Evolutionary conservation across 2,329 filamentous ascomycete species (phyloP).

Genomic region (Pestalotiopsis sp.): DNA sequence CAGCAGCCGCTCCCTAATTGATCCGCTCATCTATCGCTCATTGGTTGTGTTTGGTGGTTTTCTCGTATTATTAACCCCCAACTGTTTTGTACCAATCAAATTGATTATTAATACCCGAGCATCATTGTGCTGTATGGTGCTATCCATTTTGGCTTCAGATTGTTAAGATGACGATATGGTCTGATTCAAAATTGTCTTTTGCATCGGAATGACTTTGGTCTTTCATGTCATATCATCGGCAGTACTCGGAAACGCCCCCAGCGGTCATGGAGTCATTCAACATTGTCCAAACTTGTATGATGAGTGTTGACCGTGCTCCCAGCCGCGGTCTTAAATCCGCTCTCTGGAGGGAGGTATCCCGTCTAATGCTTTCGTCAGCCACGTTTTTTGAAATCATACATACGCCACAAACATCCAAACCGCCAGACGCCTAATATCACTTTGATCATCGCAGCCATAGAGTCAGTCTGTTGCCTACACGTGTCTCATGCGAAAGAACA

Average conservation of each 20-base stretch:
- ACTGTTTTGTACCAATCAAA: not conserved
- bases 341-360: not conserved
- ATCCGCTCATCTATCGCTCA: not conserved
- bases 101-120: not conserved
- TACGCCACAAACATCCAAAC: no score
- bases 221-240: not conserved
- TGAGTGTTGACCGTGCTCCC: not conserved
- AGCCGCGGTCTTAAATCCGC: not conserved
- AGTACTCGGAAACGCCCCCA: not conserved
- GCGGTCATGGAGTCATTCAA: not conserved
- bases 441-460: not conserved
- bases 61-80: no score
- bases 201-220: not conserved
- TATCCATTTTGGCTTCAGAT: not conserved
- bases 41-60: not conserved
- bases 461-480: not conserved
- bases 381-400: no score
- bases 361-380: not conserved
- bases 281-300: not conserved
- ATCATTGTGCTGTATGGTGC: not conserved
- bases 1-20: not conserved
- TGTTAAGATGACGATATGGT: not conserved
- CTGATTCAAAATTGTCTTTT: not conserved
- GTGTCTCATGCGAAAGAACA: not conserved
- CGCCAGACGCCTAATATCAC: no score